Conservation (phyloP, 805 yeast species). For the Candida rishiriensis region DNA sequence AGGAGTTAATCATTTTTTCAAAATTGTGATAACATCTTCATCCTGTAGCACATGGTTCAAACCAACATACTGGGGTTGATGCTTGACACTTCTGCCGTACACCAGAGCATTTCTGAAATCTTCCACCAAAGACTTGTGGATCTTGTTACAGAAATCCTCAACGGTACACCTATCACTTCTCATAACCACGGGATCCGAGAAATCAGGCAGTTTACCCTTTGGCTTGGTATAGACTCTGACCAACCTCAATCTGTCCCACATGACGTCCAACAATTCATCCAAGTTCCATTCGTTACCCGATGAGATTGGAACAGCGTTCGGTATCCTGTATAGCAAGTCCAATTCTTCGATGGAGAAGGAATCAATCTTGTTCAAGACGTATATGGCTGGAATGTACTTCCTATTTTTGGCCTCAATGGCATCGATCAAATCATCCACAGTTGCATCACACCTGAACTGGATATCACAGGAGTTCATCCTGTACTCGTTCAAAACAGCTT, state of each 20-base stretch:
- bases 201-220: slow-evolving; percentile 91
- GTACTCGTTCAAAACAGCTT: slow-evolving; percentile 95
- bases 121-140: slow-evolving; percentile 89
- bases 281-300: slow-evolving; percentile 96
- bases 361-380: slow-evolving; percentile 93
- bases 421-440: slow-evolving; percentile 94
- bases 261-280: slow-evolving; percentile 87
- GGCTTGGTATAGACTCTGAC: slow-evolving; percentile 98
- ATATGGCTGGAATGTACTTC: slow-evolving; percentile 91
- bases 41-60: slow-evolving; percentile 78
- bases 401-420: slow-evolving; percentile 87
- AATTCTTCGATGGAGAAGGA: slow-evolving; percentile 91
- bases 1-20: slow-evolving; percentile 48
- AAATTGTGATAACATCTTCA: slow-evolving; percentile 95
- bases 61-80: slow-evolving; percentile 96
- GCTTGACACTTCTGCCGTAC: slow-evolving; percentile 91
- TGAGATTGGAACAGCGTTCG: slow-evolving; percentile 95
- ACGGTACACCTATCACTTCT: slow-evolving; percentile 78
- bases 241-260: slow-evolving; percentile 91
- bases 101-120: slow-evolving; percentile 93
- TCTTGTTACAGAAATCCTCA: slow-evolving; percentile 94
- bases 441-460: slow-evolving; percentile 95
- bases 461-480: slow-evolving; percentile 94
- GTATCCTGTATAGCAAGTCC: slow-evolving; percentile 84
- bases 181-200: slow-evolving; percentile 89